These are phyloP conservation scores for Hypoxylon fuscum DNA, from an alignment of 495 filamentous ascomycete genomes.

Conservation along the genomic window DNA sequence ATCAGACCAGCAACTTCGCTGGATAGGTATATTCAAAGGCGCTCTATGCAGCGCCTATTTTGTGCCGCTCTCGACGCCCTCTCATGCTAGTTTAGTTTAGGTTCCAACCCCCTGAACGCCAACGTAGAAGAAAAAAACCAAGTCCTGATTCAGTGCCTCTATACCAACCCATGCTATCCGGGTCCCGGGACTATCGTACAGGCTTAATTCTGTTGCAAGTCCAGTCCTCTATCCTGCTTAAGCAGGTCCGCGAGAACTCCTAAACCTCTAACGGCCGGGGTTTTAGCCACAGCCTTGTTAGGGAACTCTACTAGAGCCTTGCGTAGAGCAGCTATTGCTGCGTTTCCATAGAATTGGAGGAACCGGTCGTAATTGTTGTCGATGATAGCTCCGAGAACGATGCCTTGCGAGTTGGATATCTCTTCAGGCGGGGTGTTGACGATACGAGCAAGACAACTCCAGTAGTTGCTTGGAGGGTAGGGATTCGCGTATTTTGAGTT, in stretches of 20 bases:
- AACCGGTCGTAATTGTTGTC: slow-evolving; percentile 75
- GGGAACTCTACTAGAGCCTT: slow-evolving; percentile 75
- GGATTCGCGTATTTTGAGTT: slow-evolving; percentile 73
- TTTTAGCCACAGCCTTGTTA: slow-evolving; percentile 55
- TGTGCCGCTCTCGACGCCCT: slow-evolving; percentile 26
- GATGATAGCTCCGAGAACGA: slow-evolving; percentile 80
- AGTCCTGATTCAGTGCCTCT: slow-evolving; percentile 1
- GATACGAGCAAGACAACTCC: slow-evolving; percentile 76
- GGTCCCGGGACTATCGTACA: slow-evolving; percentile 17
- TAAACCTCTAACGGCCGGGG: slow-evolving; percentile 65
- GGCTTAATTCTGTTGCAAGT: slow-evolving; percentile 34
- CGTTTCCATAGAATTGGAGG: slow-evolving; percentile 77
- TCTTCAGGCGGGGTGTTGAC: slow-evolving; percentile 72
- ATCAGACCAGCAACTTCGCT: not conserved
- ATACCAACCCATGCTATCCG: slow-evolving; percentile 11
- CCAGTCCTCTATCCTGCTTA: slow-evolving; percentile 66
- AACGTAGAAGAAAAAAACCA: not conserved
- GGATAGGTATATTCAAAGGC: slow-evolving; percentile 38
- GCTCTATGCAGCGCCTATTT: slow-evolving; percentile 7
- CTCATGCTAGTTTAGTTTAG: slow-evolving; percentile 22
- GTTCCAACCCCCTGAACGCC: slow-evolving; percentile 24
- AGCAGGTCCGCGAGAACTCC: slow-evolving; percentile 67
- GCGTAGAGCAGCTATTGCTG: slow-evolving; percentile 70
- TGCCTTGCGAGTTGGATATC: slow-evolving; percentile 78
- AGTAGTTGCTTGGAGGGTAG: slow-evolving; percentile 81